phyloP scores from a whole-genome alignment of 2,329 filamentous ascomycete genomes.

The Fusarium heterosporum region DNA sequence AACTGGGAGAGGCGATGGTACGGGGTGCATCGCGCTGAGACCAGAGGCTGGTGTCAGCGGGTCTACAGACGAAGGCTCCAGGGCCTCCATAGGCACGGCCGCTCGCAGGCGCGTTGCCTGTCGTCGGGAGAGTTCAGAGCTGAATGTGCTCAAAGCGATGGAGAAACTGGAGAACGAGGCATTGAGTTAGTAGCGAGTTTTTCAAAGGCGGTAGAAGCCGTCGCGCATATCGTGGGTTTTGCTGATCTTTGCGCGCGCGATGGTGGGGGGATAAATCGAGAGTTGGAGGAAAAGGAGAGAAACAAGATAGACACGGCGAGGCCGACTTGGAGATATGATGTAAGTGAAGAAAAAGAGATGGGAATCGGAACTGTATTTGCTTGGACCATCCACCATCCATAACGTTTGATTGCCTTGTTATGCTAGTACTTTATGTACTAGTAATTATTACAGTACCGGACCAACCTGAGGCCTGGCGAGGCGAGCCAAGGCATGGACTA shows the following conservation, averaged over 20 bases:
- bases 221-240: constrained; percentile 35
- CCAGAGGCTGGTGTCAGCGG: constrained; percentile 47
- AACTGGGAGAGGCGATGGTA: constrained; percentile 36
- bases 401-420: constrained; percentile 42
- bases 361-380: constrained; percentile 21
- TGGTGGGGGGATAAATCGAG: constrained; percentile 10
- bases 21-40: constrained; percentile 46
- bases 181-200: constrained; percentile 44
- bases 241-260: constrained; percentile 10
- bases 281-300: constrained; percentile 11
- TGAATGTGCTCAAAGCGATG: constrained; percentile 45
- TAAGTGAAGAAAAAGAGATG: constrained; percentile 15
- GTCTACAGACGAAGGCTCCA: constrained; percentile 42
- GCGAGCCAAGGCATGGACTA: constrained; percentile 15
- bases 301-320: constrained; percentile 18
- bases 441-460: constrained; percentile 36
- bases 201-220: constrained; percentile 14
- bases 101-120: constrained; percentile 35
- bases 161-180: constrained; percentile 39
- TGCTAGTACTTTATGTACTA: constrained; percentile 31
- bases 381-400: constrained; percentile 38
- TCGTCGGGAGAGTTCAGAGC: constrained; percentile 44
- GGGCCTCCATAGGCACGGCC: constrained; percentile 47
- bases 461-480: constrained; percentile 34
- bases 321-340: constrained; percentile 25